Evolutionary conservation across 768 basidiomycete genomes (phyloP).

Genomic region (Suillus clintonianus): DNA sequence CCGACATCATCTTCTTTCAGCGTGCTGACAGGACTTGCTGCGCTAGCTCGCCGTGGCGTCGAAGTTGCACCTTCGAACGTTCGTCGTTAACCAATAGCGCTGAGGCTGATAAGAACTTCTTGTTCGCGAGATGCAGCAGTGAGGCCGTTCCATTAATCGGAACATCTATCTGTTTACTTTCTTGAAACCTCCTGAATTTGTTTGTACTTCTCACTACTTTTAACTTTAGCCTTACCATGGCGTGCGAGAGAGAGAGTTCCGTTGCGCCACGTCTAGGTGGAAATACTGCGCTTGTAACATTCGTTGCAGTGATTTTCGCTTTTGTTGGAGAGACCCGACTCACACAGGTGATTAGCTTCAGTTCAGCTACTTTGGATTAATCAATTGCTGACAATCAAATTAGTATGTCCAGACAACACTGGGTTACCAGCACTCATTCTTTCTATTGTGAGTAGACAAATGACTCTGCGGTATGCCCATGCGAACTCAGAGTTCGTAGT

Average conservation of each 20-base stretch:
- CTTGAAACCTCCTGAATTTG: not conserved
- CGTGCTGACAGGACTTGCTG: not conserved
- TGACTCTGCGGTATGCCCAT: not conserved
- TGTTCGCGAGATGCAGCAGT: constrained; percentile 2
- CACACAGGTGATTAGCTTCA: constrained; percentile 58
- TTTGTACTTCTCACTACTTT: not conserved
- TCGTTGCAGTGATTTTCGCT: constrained; percentile 59
- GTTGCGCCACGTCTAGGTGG: constrained; percentile 43
- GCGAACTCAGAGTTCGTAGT: constrained; percentile 40
- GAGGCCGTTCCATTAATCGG: not conserved
- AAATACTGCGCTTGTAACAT: constrained; percentile 51
- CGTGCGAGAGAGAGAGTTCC: not conserved
- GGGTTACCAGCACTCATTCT: constrained; percentile 84
- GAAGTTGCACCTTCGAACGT: not conserved
- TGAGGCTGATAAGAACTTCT: not conserved
- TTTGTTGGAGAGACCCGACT: constrained; percentile 80
- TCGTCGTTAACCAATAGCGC: not conserved
- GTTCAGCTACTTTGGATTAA: not conserved
- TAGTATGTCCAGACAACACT: constrained; percentile 81
- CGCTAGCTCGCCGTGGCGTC: not conserved
- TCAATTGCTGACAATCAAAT: constrained; percentile 9
- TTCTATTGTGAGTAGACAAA: constrained; percentile 69
- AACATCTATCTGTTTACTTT: not conserved
- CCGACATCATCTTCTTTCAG: too few species aligned
- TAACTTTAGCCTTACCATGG: constrained; percentile 10